Evolutionary conservation across 768 basidiomycete genomes (phyloP), one percentile per base, ranked within the genome.

Genomic region (Mycena belliarum): DNA sequence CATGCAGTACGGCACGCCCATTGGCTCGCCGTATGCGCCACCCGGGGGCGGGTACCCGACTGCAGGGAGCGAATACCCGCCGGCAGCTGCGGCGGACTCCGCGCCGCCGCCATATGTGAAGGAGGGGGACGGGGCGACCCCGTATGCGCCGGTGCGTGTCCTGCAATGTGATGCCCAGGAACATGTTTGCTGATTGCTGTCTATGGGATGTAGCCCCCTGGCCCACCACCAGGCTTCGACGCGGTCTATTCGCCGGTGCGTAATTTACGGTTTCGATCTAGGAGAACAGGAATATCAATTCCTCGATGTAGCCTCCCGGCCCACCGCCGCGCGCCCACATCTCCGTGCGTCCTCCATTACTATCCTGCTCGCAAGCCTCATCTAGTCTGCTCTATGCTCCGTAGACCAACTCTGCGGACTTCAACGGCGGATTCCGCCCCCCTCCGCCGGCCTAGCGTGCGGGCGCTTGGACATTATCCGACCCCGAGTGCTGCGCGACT

Each of bases 341-440:
- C 42, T 53, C 58, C 28, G 55, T 55, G 11, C 29, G 55, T 55
- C 43, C n/a, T n/a, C n/a, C n/a, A n/a, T n/a, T n/a, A n/a, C n/a
- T n/a, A n/a, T n/a, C n/a, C n/a, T n/a, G n/a, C n/a, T n/a, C n/a
- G n/a, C n/a, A n/a, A n/a, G n/a, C n/a, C n/a, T n/a, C n/a, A n/a
- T n/a, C n/a, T n/a, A n/a, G n/a, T n/a, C n/a, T n/a, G n/a, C n/a
- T n/a, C n/a, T n/a, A 23, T 25, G 33, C 5, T 35, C 41, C 29
- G 3, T 23, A 49, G 52, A n/a, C 32, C 47, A 45, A 54, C 20
- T 54, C 52, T 9, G 41, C n/a, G 4, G 58, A 54, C 26, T 59
- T 54, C n/a, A 57, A 23, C 37, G 56, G 58, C 67, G 3, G 77
- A 81, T 4, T 80, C 72, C 87, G 85, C 56, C 50, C 57, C 2